Base-by-base conservation (phyloP, 345 rosid genomes). In the Nephelium lappaceum region DNA sequence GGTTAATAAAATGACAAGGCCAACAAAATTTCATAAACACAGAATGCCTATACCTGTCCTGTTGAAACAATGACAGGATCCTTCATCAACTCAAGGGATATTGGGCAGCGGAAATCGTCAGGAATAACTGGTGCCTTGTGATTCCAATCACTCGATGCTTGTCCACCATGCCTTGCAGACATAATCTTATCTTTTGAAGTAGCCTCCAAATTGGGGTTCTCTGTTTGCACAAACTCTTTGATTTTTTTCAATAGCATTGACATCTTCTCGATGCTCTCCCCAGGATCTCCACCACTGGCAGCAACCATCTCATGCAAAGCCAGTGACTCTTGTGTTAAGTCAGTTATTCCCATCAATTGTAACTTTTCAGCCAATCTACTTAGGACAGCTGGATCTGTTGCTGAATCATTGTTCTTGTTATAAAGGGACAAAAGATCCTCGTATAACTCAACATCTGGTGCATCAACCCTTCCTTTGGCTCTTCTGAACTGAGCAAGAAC, bases 21-120 rank as follows among this genome's bases (percentile, higher is more conserved):
- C 75, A 49, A n/a, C 51, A 57, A 47, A 18, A 23, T 62, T 75
- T 69, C 41, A 64, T 53, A 76, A 83, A 67, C 36, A 58, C 72
- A 80, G 23, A 65, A 67, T 71, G 63, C 71, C 69, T 75, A 45
- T 89, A 96, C 99, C 95, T 96, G 97, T 71, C 99, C 98, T 60
- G 97, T 93, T 49, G 98, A 93, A 77, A 96, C 99, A 86, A 96
- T 96, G 76, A 94, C 97, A 67, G 98, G 99, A 88, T 96, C 99
- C 81, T 87, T 91, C 95, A 96, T 96, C 87, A 96, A 85, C 81
- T 96, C 98, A 80, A 96, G 84, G 16, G 98, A 94, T 79, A 96
- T 96, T 19, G 99, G 98, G 84, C 99, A 96, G 45, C 95, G 99
- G 84, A 94, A 96, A 85, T 94, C 99, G 76, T 93, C 97, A 8